Conservation (phyloP, 257 asterid species). For the Ballota nigra region DNA sequence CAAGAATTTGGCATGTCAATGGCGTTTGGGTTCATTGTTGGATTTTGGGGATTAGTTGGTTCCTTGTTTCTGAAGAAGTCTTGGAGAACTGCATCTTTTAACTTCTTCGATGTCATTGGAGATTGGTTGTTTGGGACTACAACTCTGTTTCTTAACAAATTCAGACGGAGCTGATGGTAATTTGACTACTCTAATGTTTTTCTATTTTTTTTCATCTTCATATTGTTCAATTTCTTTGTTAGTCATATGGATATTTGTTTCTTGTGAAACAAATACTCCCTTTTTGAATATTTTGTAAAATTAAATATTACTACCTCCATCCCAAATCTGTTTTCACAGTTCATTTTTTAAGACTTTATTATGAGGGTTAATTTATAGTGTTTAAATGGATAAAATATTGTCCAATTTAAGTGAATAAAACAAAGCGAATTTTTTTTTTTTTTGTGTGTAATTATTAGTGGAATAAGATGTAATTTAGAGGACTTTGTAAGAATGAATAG, state of each 20-base stretch:
- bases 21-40: constrained; percentile 26
- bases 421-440: too few species aligned
- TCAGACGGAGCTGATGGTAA: background rate
- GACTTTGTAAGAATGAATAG: too few species aligned
- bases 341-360: too few species aligned
- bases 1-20: constrained; percentile 15
- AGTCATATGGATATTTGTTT: background rate
- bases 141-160: background rate
- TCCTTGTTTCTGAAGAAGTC: constrained; percentile 21
- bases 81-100: too few species aligned
- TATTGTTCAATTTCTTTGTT: background rate
- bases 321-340: too few species aligned
- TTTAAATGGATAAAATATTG: too few species aligned
- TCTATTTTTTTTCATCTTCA: constrained; percentile 4
- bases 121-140: constrained; percentile 25
- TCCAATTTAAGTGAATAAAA: too few species aligned
- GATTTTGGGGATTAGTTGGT: too few species aligned
- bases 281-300: background rate
- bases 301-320: too few species aligned
- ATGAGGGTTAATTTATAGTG: too few species aligned
- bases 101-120: background rate
- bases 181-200: background rate
- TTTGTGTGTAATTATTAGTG: too few species aligned
- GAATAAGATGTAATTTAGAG: too few species aligned
- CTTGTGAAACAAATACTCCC: background rate